Conservation (phyloP, 257 asterid species). For the Solanum neorickii region DNA sequence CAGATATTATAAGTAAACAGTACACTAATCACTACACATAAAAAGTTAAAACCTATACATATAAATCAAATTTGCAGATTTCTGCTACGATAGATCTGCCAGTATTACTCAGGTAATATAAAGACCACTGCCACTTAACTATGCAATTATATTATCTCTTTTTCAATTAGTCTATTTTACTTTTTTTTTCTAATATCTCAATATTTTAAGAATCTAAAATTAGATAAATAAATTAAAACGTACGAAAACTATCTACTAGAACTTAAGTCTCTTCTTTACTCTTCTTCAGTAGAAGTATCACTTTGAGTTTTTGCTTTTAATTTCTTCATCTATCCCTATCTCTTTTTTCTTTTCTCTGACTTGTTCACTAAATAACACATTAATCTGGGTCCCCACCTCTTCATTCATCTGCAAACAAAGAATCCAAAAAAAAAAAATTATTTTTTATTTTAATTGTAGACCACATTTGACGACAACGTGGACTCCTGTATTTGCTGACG, state of each 20-base stretch:
- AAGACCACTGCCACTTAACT: background rate
- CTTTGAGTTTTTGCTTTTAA: background rate
- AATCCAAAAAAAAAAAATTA: background rate
- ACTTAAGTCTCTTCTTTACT: background rate
- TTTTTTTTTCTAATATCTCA: too few species aligned
- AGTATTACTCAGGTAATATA: background rate
- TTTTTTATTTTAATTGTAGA: background rate
- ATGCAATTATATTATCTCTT: background rate
- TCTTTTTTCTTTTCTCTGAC: background rate
- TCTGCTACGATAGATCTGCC: background rate
- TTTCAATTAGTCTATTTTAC: too few species aligned
- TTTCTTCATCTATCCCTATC: background rate
- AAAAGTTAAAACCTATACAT: background rate
- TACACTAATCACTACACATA: background rate
- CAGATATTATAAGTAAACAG: background rate
- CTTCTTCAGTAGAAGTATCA: background rate
- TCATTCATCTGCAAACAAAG: constrained; percentile 5
- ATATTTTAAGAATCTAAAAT: rapidly evolving
- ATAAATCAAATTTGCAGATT: background rate
- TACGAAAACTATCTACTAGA: background rate
- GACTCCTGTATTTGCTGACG: constrained; percentile 35
- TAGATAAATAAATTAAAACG: background rate
- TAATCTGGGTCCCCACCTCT: background rate
- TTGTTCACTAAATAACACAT: background rate
- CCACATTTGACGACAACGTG: constrained; percentile 35